Evolutionary conservation across 2,329 filamentous ascomycete species (phyloP).

Genomic region (Niveomyces coronatus): DNA sequence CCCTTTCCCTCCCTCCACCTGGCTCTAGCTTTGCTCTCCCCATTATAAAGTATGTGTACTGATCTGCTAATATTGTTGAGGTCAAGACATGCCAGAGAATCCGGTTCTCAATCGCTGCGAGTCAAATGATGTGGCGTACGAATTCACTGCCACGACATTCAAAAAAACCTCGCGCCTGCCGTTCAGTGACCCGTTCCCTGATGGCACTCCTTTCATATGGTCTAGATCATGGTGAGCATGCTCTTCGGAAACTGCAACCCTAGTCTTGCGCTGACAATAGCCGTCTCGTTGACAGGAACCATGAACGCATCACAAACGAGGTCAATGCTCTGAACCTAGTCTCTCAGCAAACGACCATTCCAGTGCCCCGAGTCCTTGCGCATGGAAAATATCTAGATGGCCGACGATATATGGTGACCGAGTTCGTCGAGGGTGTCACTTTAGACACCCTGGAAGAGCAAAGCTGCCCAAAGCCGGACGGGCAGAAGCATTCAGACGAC

Average conservation of each 20-base stretch:
- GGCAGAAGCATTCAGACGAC: slow-evolving; percentile 1
- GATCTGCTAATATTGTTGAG: no score
- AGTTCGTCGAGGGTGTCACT: slow-evolving; percentile 4
- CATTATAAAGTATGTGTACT: no score
- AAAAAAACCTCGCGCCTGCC: slow-evolving; percentile 8
- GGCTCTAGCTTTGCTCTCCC: no score
- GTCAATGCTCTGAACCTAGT: slow-evolving; percentile 9
- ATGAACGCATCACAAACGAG: slow-evolving; percentile 12
- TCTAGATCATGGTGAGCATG: slow-evolving; percentile 1
- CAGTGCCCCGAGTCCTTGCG: slow-evolving; percentile 9
- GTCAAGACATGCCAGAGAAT: no score
- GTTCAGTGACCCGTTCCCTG: background rate
- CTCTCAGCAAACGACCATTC: slow-evolving; percentile 9
- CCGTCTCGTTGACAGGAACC: slow-evolving; percentile 5
- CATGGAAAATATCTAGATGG: slow-evolving; percentile 9
- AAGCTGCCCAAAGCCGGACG: background rate
- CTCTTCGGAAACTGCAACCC: background rate
- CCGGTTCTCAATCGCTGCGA: no score
- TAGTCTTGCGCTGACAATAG: background rate
- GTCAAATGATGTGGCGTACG: slow-evolving; percentile 3
- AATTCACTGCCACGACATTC: slow-evolving; percentile 6
- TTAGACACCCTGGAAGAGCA: background rate
- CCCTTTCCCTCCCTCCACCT: no score
- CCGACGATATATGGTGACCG: slow-evolving; percentile 9
- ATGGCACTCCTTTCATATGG: slow-evolving; percentile 7